Evolutionary conservation across 768 basidiomycete genomes (phyloP).

Genomic region (Leccinellum luteum): DNA sequence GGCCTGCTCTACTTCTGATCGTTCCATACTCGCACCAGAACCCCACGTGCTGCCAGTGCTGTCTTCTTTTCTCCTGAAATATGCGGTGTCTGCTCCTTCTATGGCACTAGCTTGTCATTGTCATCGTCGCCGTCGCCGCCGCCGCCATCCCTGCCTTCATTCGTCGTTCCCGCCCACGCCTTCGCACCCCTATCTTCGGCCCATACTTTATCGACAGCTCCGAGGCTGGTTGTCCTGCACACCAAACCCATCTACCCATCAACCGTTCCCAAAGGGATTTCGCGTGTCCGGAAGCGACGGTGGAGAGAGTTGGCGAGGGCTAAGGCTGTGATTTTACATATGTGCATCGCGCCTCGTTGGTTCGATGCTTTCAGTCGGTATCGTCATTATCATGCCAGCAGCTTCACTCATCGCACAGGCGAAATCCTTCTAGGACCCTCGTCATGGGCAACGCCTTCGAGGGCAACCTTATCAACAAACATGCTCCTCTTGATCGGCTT

Average conservation of each 20-base stretch:
- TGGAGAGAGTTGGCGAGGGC: no score
- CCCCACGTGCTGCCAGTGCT: conserved; percentile 77
- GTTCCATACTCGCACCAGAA: conserved; percentile 72
- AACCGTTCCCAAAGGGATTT: conserved; percentile 83
- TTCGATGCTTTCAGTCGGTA: no score
- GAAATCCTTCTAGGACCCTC: no score
- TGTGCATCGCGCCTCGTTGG: no score
- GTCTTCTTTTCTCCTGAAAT: conserved; percentile 56
- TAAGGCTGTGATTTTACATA: no score
- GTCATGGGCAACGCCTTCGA: no score
- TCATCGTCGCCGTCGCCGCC: neutral
- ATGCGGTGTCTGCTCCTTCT: neutral
- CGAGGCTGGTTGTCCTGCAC: conserved; percentile 39
- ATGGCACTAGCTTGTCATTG: neutral
- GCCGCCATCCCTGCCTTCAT: no score
- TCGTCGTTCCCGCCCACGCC: no score
- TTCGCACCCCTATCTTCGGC: neutral
- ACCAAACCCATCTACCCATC: conserved; percentile 82
- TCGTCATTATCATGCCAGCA: no score
- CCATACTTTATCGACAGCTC: conserved; percentile 4
- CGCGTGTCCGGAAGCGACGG: conserved; percentile 59
- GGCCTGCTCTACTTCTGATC: conserved; percentile 48
- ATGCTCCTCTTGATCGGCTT: no score
- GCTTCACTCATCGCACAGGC: no score
- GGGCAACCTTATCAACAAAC: no score